Evolutionary conservation across 768 basidiomycete genomes (phyloP), one percentile per base, ranked within the genome.

Genomic region (Termitomyces sp.): DNA sequence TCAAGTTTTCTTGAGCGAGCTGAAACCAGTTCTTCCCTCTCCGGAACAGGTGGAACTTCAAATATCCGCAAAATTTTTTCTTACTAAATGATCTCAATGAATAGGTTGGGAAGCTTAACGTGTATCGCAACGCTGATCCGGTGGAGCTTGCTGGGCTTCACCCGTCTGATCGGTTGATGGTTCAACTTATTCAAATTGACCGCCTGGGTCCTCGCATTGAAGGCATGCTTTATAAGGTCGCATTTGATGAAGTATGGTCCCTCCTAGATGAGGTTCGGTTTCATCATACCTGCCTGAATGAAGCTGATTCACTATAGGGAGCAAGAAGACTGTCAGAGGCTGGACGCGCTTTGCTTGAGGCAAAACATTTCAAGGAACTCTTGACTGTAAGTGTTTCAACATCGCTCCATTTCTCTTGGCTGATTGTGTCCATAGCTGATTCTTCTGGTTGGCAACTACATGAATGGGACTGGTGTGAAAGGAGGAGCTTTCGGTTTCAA

Each of bases 401-500:
- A n/a, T 41, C 34, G 34, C 44, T 44, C 14, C 20, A 27, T 22
- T 29, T 44, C 20, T 16, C 52, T 29, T 34, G 3, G 47, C 9
- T 43, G 54, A 22, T 41, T 2, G 22, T 46, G 27, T 32, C 22
- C 54, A n/a, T 58, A 80, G 88, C 82, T 99, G 42, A 97, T 98
- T 62, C 85, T 99, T 14, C 80, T 95, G 64, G 84, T 99, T 63
- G 96, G 96, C 43, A 99, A 99, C 70, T 99, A 94, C 71, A 94
- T 98, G 88, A 99, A 99, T 68, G 93, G 94, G 6, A 89, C 93
- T 53, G 94, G 95, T 54, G 82, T 93, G 65, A 97, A 96, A 70
- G 96, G 96, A 55, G 95, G 95, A 32, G 97, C 97, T 1, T 96
- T 92, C 64, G 96, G 96, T 58, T 99, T 99, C 82, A 86, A 90